Base-by-base conservation (phyloP, 2,329 filamentous ascomycete species). In the Scortechinia acanthostroma region DNA sequence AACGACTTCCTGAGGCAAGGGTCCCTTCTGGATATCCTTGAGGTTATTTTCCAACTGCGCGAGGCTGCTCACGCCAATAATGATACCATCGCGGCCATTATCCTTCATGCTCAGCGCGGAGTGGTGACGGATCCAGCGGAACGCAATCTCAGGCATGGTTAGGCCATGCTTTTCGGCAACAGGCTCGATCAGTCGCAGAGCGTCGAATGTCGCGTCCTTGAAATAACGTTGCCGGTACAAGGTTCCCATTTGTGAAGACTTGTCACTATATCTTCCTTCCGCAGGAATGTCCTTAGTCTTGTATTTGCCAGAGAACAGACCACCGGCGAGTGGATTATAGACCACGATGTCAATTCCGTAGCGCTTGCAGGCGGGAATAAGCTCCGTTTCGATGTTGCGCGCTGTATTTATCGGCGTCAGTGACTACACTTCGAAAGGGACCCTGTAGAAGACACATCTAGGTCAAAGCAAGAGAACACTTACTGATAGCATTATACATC, bases 251-350 rank as follows among this genome's bases (percentile, higher is more conserved):
- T n/a, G n/a, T 13, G 35, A 13, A 17, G 10, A 13, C 10, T 40
- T 10, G 6, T 40, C 35, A 19, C 35, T 19, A 19, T 13, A 40
- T 17, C 35, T 13, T 10, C 35, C 35, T 40, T 40, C 35, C 17
- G 35, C 17, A 19, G 35, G 35, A 6, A 40, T 17, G 20, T 40
- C 35, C 10, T 10, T 13, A 17, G 35, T 40, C 17, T 40, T 40
- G 17, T 40, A 40, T 56, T 81, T 82, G 22, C 80, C 80, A 15
- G 71, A 75, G 57, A 85, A 78, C 19, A 86, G 58, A 2, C 81
- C 82, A 14, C 80, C 81, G 2, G 79, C 80, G 28, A 84, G 63
- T 0, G 80, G 80, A 53, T 85, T 86, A 61, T 83, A 83, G 35
- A 80, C 60, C 3, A 83, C 80, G 30, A 84, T 68, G 45, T 81